phyloP scores from a whole-genome alignment of 148 eudicot genomes.

The Vaccinium myrtillus region DNA sequence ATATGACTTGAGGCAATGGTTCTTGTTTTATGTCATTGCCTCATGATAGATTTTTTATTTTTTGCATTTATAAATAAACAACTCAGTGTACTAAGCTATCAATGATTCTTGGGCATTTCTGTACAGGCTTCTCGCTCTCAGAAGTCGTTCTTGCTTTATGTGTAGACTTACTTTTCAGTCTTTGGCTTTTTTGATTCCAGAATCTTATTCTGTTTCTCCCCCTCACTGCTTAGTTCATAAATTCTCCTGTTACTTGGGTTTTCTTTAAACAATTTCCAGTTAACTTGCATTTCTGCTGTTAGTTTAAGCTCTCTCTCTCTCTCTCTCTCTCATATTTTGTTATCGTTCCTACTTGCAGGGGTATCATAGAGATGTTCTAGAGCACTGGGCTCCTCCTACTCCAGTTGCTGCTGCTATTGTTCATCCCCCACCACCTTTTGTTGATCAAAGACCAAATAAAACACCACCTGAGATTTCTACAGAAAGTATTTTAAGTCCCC shows the following conservation, averaged over 20 bases:
- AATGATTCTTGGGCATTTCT: neutral
- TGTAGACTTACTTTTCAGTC: neutral
- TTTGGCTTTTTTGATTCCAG: neutral
- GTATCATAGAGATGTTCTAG: slow-evolving; percentile 73
- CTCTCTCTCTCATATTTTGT: neutral
- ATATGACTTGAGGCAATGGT: neutral
- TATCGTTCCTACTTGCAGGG: slow-evolving; percentile 45
- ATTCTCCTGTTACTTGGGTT: neutral
- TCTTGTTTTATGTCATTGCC: neutral
- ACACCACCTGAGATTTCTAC: slow-evolving; percentile 13
- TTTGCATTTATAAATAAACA: neutral
- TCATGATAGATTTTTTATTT: neutral
- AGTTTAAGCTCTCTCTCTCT: neutral
- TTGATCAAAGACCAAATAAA: slow-evolving; percentile 19
- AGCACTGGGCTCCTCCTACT: slow-evolving; percentile 59
- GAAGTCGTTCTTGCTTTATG: slow-evolving; percentile 1
- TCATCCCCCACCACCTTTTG: slow-evolving; percentile 43
- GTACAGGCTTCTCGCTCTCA: slow-evolving; percentile 2
- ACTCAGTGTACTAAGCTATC: neutral
- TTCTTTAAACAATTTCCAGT: neutral
- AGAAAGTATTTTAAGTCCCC: slow-evolving; percentile 28
- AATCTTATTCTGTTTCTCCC: neutral
- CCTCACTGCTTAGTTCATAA: neutral
- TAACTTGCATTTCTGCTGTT: neutral
- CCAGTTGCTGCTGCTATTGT: slow-evolving; percentile 22